Conservation (phyloP, 148 eudicot species). For the Rhododendron ferrugineum region DNA sequence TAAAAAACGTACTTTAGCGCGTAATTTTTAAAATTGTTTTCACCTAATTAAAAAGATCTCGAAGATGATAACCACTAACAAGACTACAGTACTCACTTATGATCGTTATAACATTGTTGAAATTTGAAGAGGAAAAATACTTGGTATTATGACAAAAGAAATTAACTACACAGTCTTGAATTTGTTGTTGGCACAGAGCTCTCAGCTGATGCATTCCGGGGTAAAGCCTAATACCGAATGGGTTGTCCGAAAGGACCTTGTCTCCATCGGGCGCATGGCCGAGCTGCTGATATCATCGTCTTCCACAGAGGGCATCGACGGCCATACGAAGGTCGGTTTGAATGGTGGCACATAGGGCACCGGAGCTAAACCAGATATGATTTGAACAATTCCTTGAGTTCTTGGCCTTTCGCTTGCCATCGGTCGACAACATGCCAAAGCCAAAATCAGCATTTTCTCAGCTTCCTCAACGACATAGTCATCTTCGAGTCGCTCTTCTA, state of each 20-base stretch:
- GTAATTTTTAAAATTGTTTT: too few relatives aligned
- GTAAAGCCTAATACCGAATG: neutral
- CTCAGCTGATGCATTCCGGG: neutral
- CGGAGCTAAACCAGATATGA: neutral
- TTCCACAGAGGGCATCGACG: constrained; percentile 23
- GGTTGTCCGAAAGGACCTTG: constrained; percentile 18
- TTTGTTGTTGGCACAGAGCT: neutral
- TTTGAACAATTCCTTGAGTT: too few relatives aligned
- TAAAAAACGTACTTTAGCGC: too few relatives aligned
- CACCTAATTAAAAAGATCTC: too few relatives aligned
- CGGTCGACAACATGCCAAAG: too few relatives aligned
- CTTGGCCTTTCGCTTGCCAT: too few relatives aligned
- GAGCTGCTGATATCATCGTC: constrained; percentile 17
- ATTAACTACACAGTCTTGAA: neutral
- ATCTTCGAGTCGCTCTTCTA: too few relatives aligned
- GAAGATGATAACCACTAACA: neutral
- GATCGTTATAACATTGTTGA: neutral
- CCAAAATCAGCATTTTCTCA: too few relatives aligned
- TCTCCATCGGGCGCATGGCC: constrained; percentile 15
- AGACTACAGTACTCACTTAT: too few relatives aligned
- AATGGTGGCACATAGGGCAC: constrained; percentile 31
- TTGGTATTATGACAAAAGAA: too few relatives aligned
- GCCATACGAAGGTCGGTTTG: constrained; percentile 53
- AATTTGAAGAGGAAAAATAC: too few relatives aligned
- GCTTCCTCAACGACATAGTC: too few relatives aligned